Evolutionary conservation across 768 basidiomycete species (phyloP), one percentile per base, ranked within the genome.

Genomic region (Leccinum variicolor): DNA sequence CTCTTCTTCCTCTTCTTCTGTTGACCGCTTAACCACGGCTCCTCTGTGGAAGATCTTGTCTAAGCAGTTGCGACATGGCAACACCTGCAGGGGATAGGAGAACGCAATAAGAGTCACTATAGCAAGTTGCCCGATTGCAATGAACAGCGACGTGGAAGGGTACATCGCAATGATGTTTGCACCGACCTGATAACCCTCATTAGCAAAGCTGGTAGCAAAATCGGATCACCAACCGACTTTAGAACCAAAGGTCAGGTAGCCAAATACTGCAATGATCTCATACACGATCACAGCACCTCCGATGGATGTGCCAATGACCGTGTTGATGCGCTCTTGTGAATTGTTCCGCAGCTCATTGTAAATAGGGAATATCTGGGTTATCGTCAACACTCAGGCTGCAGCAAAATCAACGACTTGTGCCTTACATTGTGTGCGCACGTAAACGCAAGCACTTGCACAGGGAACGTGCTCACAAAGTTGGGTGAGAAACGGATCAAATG

Each of bases 91-190:
- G 0, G 97, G 95, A 72, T 99, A 96, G 17, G 92, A 94, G 67
- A 96, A 92, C 55, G 93, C 76, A 56, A 98, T 94, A 26, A 96
- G 81, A 48, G 91, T 75, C 39, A 93, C 89, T 69, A 99, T 97
- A 11, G 95, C 97, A 10, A 96, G 75, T 66, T 97, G 93, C 9
- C 96, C 96, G 57, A 95, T 66, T 31, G 96, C 94, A 62, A 99
- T 89, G 74, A 97, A 93, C 43, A 95, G 74, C 36, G 94, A 94
- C 0, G 92, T 94, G 6, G 87, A 83, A 4, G 90, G 90, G 67
- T 93, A 94, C 91, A 96, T 97, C 23, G 92, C 92, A 62, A 98
- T 91, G 65, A 98, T 90, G 74, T 98, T 97, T 39, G 89, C 84
- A 31, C 90, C 88, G 62, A 98, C 93, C 85, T 91, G n/a, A n/a